Conservation (phyloP, 345 rosid species). For the Populus nigra region DNA sequence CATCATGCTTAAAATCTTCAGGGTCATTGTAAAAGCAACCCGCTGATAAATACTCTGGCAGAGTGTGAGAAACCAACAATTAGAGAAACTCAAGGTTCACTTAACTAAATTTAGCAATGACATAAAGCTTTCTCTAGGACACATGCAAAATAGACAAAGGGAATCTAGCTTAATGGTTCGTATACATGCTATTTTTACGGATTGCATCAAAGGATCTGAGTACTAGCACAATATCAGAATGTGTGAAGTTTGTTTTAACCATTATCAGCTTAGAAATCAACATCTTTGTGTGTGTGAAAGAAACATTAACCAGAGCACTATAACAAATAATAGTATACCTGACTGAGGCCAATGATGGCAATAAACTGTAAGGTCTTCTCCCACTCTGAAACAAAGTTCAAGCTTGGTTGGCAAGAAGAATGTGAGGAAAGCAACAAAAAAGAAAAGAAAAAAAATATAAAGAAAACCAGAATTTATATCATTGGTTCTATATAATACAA, state of each 20-base stretch:
- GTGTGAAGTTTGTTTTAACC: background rate
- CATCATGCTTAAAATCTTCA: conserved; percentile 66
- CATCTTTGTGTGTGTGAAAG: background rate
- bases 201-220: background rate
- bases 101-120: background rate
- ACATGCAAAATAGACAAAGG: background rate
- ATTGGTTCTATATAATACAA: background rate
- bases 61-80: background rate
- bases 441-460: too few relatives aligned
- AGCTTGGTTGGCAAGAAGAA: conserved; percentile 12
- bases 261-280: background rate
- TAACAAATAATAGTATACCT: conserved; percentile 42
- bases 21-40: conserved; percentile 52
- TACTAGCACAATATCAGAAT: background rate
- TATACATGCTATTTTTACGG: background rate
- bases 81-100: background rate
- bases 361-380: conserved; percentile 80
- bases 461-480: background rate
- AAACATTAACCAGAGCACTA: conserved; percentile 4
- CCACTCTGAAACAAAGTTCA: conserved; percentile 64
- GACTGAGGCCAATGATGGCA: conserved; percentile 68
- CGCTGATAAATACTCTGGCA: conserved; percentile 68
- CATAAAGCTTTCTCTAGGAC: background rate
- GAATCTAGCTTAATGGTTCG: background rate
- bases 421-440: background rate